Base-by-base conservation (phyloP, 2,329 filamentous ascomycete genomes). In the Fusarium redolens region DNA sequence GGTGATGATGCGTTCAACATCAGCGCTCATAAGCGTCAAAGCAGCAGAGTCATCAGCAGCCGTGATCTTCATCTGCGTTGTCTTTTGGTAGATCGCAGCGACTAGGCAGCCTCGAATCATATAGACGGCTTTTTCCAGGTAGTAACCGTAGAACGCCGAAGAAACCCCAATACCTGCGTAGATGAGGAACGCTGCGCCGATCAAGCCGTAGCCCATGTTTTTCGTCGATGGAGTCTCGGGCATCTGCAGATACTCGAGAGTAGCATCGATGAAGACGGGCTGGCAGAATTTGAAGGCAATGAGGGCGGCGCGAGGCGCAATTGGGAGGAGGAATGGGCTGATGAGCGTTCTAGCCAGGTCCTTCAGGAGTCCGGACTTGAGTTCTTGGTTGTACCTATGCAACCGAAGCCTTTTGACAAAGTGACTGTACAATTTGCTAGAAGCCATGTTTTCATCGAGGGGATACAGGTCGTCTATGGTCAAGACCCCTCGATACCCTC, bases 11-110 rank as follows among this genome's bases (percentile, higher is more conserved):
- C 82, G 79, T 63, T 86, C 85, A 14, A 86, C 78, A 52, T 88
- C 86, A 7, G 83, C 81, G 61, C 81, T 85, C 85, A 87, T 87
- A 6, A 87, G 78, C 0, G 85, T 86, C 47, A 87, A 69, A 0
- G 84, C 81, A 0, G 83, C 82, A 6, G 82, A 79, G n/a, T 84
- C 81, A 38, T 83, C 81, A 6, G 80, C 76, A 0, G 78, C 73
- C 0, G 78, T 79, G 6, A 81, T 62, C 11, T 79, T 79, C n/a
- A 81, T 69, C 18, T 71, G 69, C 0, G 78, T 79, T 2, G 80
- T 81, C 64, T 83, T 81, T 15, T 68, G 69, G 51, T 83, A 84
- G 4, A 84, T 76, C 6, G 75, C 77, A 0, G 79, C 71, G 4
- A 76, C 78, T 1, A 84, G 74, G 28, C 78, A 78, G 8, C 75